These are phyloP conservation scores for Iris macrosiphon DNA, from an alignment of 106 monocot genomes.

Conservation along the genomic window DNA sequence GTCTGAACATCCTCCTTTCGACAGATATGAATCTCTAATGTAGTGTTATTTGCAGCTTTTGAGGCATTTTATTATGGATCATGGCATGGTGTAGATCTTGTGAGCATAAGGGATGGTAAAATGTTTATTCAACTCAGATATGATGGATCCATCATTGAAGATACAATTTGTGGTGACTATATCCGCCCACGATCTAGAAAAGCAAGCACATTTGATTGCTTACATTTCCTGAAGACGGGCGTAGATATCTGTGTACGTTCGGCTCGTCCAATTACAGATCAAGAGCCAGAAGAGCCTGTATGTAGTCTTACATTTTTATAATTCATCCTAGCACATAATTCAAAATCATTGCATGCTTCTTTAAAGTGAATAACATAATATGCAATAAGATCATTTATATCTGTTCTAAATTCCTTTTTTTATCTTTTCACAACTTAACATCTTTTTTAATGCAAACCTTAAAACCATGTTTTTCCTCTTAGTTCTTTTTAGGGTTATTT, in stretches of 20 bases:
- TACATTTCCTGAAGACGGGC: conserved; percentile 29
- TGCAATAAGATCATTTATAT: too few relatives aligned
- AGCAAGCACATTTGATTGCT: conserved; percentile 47
- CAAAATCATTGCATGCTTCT: too few relatives aligned
- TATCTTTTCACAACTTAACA: too few relatives aligned
- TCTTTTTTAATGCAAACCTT: too few relatives aligned
- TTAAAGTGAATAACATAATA: too few relatives aligned
- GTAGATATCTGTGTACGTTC: conserved; percentile 58
- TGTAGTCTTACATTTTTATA: conserved; percentile 1
- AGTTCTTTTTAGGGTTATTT: too few relatives aligned
- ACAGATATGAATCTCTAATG: background rate
- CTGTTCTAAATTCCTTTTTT: too few relatives aligned
- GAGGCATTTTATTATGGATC: conserved; percentile 58
- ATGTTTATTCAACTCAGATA: conserved; percentile 14
- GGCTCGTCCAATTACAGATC: conserved; percentile 21
- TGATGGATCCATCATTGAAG: conserved; percentile 14
- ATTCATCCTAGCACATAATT: background rate
- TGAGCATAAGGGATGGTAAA: conserved; percentile 41
- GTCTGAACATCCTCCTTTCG: background rate
- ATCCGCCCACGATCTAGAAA: conserved; percentile 55
- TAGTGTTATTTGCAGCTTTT: conserved; percentile 45
- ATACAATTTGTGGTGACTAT: conserved; percentile 26
- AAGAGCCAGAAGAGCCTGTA: conserved; percentile 26
- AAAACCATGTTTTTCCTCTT: too few relatives aligned
- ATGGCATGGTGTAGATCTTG: conserved; percentile 41